Base-by-base conservation (phyloP, 352 stramenopile genomes). In the Nothophytophthora sp. region DNA sequence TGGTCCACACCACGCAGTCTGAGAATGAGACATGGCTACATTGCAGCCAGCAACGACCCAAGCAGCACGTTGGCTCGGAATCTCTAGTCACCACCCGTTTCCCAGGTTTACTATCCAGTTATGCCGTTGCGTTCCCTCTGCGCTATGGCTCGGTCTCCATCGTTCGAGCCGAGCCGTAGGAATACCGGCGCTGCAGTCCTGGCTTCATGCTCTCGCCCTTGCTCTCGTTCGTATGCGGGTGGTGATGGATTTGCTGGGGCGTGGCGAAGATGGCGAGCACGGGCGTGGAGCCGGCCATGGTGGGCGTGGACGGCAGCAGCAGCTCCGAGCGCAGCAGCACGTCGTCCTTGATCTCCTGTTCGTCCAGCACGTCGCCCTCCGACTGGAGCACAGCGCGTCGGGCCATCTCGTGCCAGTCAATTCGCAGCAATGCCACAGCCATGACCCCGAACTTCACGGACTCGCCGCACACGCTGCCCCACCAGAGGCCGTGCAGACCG, bases 351-450 rank as follows among this genome's bases (percentile, higher is more conserved):
- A 87, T 67, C 53, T 87, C 76, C 15, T 16, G 51, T 9, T 60
- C 59, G 3, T 55, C 40, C 0, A 42, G 32, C 10, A 63, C 59
- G 25, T 73, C 53, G 40, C 74, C 67, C 33, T 93, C 82, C 0
- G 80, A 87, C 51, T 83, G 77, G n/a, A 63, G 55, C 7, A 91
- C 80, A 12, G 82, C 82, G 0, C 67, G 74, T 1, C 67, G 65
- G 24, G 78, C 77, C 67, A 93, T 91, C 33, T 79, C 76, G 10
- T 65, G 55, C 82, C 82, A 93, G 59, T 93, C 76, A 37, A 93
- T 82, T 10, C 76, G 76, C 28, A 63, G 63, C 23, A 93, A 49
- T 3, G 71, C 72, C 13, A 67, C 24, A 5, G 76, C 60, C 73
- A 91, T 89, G 40, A 91, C 59, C 53, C 62, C 50, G 53, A 93